A percentile compares a stretch with the other conserved stretches of the same genome.
phyloP scores from a whole-genome alignment of 305 asterid species.

The Solanum chacoense region DNA sequence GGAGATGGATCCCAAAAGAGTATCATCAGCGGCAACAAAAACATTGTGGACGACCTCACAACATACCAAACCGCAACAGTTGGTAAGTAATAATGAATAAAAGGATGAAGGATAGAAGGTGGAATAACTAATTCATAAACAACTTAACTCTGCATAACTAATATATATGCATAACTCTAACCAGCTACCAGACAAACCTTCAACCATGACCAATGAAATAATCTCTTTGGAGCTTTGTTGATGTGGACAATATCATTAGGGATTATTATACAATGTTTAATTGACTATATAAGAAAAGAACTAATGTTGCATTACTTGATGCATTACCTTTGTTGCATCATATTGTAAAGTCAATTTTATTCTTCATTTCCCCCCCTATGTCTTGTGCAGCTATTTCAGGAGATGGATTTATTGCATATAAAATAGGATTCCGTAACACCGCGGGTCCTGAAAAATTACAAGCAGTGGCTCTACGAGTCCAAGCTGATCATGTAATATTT shows the following conservation, averaged over 20 bases:
- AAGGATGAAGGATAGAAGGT: background rate
- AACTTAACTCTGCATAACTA: background rate
- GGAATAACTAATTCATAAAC: background rate
- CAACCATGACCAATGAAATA: background rate
- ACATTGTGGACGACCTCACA: slow-evolving; percentile 57
- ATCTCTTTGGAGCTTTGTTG: background rate
- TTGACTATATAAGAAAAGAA: background rate
- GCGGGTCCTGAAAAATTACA: slow-evolving; percentile 87
- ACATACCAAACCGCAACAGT: slow-evolving; percentile 72
- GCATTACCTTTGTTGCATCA: background rate
- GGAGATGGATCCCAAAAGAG: slow-evolving; percentile 94
- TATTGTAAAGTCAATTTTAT: background rate
- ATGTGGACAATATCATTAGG: background rate
- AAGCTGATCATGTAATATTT: slow-evolving; percentile 53
- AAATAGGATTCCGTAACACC: slow-evolving; percentile 72
- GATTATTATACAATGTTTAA: background rate
- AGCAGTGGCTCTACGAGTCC: slow-evolving; percentile 84
- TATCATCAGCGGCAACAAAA: slow-evolving; percentile 62
- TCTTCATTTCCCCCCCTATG: background rate
- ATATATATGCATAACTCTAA: background rate
- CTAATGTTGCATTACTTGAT: background rate
- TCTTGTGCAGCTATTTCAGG: slow-evolving; percentile 50
- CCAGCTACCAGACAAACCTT: background rate
- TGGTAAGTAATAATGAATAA: slow-evolving; percentile 16
- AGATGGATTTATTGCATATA: slow-evolving; percentile 62